A percentile compares a stretch with the other conserved stretches of the same genome.
Evolutionary conservation across 257 asterid species (phyloP).

Genomic region (Osmanthus fragrans): DNA sequence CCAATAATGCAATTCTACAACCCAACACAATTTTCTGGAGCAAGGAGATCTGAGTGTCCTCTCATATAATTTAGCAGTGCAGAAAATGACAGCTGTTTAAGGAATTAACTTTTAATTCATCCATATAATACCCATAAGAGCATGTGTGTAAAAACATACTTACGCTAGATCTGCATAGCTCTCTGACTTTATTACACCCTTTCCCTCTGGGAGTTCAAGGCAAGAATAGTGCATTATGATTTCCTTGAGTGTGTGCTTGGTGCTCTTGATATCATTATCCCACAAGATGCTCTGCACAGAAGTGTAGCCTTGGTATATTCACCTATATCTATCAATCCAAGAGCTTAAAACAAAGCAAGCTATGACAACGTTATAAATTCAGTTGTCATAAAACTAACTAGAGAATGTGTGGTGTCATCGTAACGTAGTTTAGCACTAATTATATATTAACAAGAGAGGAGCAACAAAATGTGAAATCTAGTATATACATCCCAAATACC

Average conservation of each 20-base stretch:
- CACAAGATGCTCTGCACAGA: constrained; percentile 77
- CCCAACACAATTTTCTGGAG: not conserved
- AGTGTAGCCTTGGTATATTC: constrained; percentile 23
- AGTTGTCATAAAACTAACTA: not conserved
- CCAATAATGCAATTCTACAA: constrained; percentile 1
- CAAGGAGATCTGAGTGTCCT: not conserved
- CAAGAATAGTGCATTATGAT: constrained; percentile 73
- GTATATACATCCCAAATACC: constrained; percentile 42
- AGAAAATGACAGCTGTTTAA: not conserved
- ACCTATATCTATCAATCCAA: constrained; percentile 8
- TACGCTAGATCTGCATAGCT: constrained; percentile 83
- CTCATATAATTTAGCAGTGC: not conserved
- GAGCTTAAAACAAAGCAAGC: not conserved
- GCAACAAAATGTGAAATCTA: not conserved
- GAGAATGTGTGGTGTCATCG: not conserved
- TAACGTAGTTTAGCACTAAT: not conserved
- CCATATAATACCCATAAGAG: not conserved
- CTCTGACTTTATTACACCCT: constrained; percentile 65
- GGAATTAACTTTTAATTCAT: not conserved
- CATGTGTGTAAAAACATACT: constrained; percentile 32
- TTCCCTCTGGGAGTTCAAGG: constrained; percentile 83
- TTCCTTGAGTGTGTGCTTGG: constrained; percentile 87
- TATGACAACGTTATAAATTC: not conserved
- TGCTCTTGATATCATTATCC: constrained; percentile 88
- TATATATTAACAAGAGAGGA: not conserved